Percentiles rank a stretch among this genome's conserved stretches.
Evolutionary conservation across 2,329 filamentous ascomycete genomes (phyloP).

Genomic region (Trichoderma citrinoviride): DNA sequence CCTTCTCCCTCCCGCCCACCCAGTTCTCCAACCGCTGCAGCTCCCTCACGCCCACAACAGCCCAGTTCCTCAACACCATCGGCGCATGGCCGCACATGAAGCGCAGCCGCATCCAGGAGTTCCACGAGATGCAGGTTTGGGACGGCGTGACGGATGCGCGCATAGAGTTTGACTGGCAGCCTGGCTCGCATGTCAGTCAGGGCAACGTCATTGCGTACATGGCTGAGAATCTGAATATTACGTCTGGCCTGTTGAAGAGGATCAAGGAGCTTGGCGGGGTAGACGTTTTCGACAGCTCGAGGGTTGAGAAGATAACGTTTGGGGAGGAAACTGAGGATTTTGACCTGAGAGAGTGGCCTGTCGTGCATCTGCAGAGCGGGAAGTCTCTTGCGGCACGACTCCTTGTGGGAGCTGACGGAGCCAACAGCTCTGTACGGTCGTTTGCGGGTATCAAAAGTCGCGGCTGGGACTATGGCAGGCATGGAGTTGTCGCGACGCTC

Average conservation of each 20-base stretch:
- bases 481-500: slow-evolving; percentile 89
- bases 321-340: slow-evolving; percentile 66
- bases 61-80: slow-evolving; percentile 76
- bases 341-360: slow-evolving; percentile 83
- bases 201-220: slow-evolving; percentile 83
- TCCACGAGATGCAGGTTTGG: slow-evolving; percentile 98
- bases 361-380: slow-evolving; percentile 70
- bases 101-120: slow-evolving; percentile 72
- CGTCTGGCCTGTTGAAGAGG: slow-evolving; percentile 69
- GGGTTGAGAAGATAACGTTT: slow-evolving; percentile 74
- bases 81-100: slow-evolving; percentile 82
- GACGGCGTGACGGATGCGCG: slow-evolving; percentile 84
- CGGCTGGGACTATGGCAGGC: slow-evolving; percentile 90
- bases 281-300: slow-evolving; percentile 71
- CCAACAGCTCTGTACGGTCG: slow-evolving; percentile 85
- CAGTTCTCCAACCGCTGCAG: slow-evolving; percentile 92
- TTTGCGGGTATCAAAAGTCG: slow-evolving; percentile 83
- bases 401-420: slow-evolving; percentile 88
- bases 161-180: slow-evolving; percentile 81
- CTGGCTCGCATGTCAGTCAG: slow-evolving; percentile 38
- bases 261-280: slow-evolving; percentile 68
- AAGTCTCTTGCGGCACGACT: slow-evolving; percentile 73
- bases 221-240: slow-evolving; percentile 91
- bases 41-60: slow-evolving; percentile 85
- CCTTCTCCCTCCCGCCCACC: slow-evolving; percentile 63